These are phyloP conservation scores for Ammopiptanthus mongolicus DNA, from an alignment of 306 rosid genomes.

Conservation along the genomic window DNA sequence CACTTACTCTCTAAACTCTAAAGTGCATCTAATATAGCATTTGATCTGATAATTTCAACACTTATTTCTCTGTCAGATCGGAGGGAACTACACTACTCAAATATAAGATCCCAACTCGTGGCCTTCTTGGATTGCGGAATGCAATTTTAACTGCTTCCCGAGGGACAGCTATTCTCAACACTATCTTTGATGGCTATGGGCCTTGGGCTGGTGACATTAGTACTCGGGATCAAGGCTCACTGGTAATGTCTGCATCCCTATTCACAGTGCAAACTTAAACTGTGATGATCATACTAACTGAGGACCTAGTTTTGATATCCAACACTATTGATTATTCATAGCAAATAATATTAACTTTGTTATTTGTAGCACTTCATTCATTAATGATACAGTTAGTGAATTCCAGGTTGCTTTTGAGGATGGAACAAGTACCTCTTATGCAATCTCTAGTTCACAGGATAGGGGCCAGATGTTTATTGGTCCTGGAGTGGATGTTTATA, in stretches of 20 bases:
- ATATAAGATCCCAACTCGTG: slow-evolving; percentile 97
- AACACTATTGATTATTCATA: neutral
- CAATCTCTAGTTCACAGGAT: slow-evolving; percentile 85
- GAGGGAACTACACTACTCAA: slow-evolving; percentile 81
- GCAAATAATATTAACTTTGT: neutral
- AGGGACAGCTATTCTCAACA: slow-evolving; percentile 95
- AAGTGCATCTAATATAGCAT: neutral
- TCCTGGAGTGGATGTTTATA: slow-evolving; percentile 82
- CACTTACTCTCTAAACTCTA: neutral
- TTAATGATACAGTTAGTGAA: slow-evolving; percentile 17
- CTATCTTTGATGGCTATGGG: slow-evolving; percentile 79
- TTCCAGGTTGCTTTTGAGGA: slow-evolving; percentile 95
- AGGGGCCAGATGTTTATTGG: slow-evolving; percentile 88
- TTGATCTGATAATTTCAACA: slow-evolving; percentile 20
- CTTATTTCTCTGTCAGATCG: slow-evolving; percentile 46
- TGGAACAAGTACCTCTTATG: slow-evolving; percentile 88
- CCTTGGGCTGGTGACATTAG: slow-evolving; percentile 95
- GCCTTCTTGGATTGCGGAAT: slow-evolving; percentile 91
- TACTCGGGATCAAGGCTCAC: slow-evolving; percentile 92
- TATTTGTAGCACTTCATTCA: slow-evolving; percentile 3
- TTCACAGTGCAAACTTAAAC: neutral
- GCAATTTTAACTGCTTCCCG: slow-evolving; percentile 97
- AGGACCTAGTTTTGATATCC: neutral
- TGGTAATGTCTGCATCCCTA: slow-evolving; percentile 49
- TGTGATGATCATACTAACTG: neutral